phyloP scores from a whole-genome alignment of 1,284 basidiomycete species.

The Puccinia polysora region DNA sequence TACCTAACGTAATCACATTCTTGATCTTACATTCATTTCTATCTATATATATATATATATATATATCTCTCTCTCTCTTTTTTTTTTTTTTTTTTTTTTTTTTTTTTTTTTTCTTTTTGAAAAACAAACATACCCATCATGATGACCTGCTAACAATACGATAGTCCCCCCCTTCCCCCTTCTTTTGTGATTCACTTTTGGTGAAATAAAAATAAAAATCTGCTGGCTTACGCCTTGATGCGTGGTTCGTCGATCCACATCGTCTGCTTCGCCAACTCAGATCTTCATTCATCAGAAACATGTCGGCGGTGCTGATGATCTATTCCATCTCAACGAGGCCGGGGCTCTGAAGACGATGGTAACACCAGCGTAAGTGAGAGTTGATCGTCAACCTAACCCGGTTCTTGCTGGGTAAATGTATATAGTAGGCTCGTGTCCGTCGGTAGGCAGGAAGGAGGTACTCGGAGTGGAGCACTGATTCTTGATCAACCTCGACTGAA shows the following conservation, averaged over 20 bases:
- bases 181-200: too few species aligned
- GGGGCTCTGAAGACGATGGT: neutral
- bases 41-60: neutral
- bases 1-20: conserved; percentile 10
- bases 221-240: too few species aligned
- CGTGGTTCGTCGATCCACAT: too few species aligned
- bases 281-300: conserved; percentile 38
- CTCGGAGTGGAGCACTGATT: too few species aligned
- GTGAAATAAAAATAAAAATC: too few species aligned
- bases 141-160: too few species aligned
- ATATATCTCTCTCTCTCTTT: neutral
- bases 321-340: neutral
- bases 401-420: neutral
- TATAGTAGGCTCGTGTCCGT: too few species aligned
- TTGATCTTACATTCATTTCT: neutral
- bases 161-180: neutral
- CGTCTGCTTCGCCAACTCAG: too few species aligned
- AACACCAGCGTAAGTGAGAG: neutral
- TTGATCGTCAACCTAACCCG: neutral
- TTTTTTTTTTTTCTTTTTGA: neutral
- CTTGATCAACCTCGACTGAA: too few species aligned
- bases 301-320: conserved; percentile 26
- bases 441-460: too few species aligned
- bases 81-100: neutral
- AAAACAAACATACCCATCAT: too few species aligned